phyloP scores from a whole-genome alignment of 352 stramenopile genomes.

The Globisporangium acanthophoron region DNA sequence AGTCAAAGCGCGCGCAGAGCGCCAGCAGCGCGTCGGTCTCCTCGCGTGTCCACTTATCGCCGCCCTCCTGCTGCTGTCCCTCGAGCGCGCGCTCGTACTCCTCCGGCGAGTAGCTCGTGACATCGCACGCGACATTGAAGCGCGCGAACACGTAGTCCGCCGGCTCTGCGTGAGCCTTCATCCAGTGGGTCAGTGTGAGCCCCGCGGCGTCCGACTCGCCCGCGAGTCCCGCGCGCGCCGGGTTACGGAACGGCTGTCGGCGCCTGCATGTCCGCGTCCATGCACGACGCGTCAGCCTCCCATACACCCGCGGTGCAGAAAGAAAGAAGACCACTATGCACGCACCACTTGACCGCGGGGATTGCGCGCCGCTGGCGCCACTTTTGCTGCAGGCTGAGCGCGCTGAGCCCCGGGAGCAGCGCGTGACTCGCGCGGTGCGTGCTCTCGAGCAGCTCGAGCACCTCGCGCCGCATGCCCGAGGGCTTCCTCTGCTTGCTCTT shows the following conservation, averaged over 20 bases:
- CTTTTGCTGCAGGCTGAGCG: slow-evolving; percentile 59
- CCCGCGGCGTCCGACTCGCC: slow-evolving; percentile 33
- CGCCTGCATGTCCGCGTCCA: slow-evolving; percentile 9
- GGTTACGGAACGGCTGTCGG: slow-evolving; percentile 59
- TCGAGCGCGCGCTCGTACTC: slow-evolving; percentile 42
- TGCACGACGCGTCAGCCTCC: background rate
- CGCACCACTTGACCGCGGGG: slow-evolving; percentile 49
- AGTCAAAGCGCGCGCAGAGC: slow-evolving; percentile 46
- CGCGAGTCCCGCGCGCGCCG: slow-evolving; percentile 32
- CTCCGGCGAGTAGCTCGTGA: slow-evolving; percentile 41
- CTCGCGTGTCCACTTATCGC: slow-evolving; percentile 59
- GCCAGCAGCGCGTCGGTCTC: slow-evolving; percentile 54
- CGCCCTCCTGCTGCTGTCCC: slow-evolving; percentile 20
- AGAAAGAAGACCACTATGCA: background rate
- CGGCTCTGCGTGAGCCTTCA: slow-evolving; percentile 46
- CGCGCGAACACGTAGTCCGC: slow-evolving; percentile 64
- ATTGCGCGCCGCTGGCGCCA: slow-evolving; percentile 37
- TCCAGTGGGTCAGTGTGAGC: slow-evolving; percentile 56
- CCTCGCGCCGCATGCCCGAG: slow-evolving; percentile 59
- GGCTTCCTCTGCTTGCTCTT: slow-evolving; percentile 46
- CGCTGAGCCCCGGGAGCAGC: slow-evolving; percentile 53
- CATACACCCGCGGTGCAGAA: background rate
- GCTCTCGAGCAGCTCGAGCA: slow-evolving; percentile 59
- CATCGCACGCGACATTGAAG: slow-evolving; percentile 58
- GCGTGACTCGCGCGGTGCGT: slow-evolving; percentile 55